These are phyloP conservation scores for Morella rubra DNA, from an alignment of 306 rosid species.

Conservation along the genomic window DNA sequence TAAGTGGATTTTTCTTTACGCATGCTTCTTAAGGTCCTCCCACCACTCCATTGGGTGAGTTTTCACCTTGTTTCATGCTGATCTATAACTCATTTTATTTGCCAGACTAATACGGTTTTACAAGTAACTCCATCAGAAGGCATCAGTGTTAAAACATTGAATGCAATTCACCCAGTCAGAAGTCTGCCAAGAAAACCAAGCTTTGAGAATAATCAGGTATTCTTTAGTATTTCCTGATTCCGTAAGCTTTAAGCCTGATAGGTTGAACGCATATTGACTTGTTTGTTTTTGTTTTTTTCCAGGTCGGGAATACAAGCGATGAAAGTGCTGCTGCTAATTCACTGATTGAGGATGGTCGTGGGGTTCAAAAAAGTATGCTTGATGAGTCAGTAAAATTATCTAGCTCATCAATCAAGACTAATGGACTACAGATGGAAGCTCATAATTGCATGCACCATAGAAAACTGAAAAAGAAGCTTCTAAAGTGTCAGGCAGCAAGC, in stretches of 20 bases:
- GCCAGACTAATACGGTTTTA: slow-evolving; percentile 29
- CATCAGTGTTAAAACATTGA: slow-evolving; percentile 22
- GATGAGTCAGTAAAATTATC: slow-evolving; percentile 31
- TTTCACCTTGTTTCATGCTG: slow-evolving; percentile 21
- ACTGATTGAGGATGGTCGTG: slow-evolving; percentile 31
- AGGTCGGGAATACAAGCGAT: slow-evolving; percentile 40
- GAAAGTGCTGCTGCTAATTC: slow-evolving; percentile 30
- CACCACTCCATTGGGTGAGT: slow-evolving; percentile 4
- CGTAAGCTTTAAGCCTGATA: background rate
- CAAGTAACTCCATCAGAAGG: slow-evolving; percentile 21
- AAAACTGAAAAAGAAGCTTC: slow-evolving; percentile 50
- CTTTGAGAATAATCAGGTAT: slow-evolving; percentile 36
- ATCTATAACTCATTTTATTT: slow-evolving; percentile 20
- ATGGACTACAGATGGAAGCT: slow-evolving; percentile 26
- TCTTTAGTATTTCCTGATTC: background rate
- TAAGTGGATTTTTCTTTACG: slow-evolving; percentile 27
- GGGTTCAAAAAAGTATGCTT: slow-evolving; percentile 27
- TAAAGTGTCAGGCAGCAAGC: slow-evolving; percentile 40
- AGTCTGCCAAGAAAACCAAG: slow-evolving; percentile 33
- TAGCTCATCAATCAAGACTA: slow-evolving; percentile 21
- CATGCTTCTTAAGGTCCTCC: background rate
- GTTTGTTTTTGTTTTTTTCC: slow-evolving; percentile 7
- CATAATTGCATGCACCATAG: slow-evolving; percentile 35
- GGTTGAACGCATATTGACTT: slow-evolving; percentile 12
- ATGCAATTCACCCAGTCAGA: slow-evolving; percentile 10